These are phyloP conservation scores for Alternaria postmessia DNA, from an alignment of 2,329 filamentous ascomycete genomes.

Conservation along the genomic window DNA sequence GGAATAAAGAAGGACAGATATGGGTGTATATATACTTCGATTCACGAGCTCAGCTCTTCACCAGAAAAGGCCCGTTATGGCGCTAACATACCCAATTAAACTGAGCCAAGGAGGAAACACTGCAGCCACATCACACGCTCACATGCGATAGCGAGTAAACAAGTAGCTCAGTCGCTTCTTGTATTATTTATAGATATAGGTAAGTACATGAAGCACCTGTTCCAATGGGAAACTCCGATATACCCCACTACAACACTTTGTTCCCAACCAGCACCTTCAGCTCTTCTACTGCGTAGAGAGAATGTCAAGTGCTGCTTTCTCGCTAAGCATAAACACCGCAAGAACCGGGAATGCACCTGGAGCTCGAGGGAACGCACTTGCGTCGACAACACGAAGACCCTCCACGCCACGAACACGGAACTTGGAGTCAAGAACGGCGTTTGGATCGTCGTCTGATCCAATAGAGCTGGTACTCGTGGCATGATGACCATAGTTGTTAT, in stretches of 20 bases:
- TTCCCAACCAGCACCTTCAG: too few species aligned
- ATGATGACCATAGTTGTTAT: neutral
- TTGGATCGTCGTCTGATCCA: neutral
- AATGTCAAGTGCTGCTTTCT: neutral
- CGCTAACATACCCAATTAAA: neutral
- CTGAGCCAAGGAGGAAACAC: neutral
- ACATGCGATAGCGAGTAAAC: neutral
- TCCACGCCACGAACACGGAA: slow-evolving; percentile 66
- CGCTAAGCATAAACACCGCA: neutral
- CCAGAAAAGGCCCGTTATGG: neutral
- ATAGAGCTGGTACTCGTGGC: neutral
- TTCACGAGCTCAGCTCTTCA: neutral
- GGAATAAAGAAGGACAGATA: neutral
- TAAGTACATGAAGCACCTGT: too few species aligned
- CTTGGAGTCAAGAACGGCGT: slow-evolving; percentile 31
- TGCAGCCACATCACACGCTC: neutral
- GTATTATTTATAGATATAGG: too few species aligned
- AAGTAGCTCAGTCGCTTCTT: too few species aligned
- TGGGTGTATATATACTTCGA: neutral
- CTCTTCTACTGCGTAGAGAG: neutral
- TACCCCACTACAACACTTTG: too few species aligned
- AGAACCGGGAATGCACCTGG: neutral
- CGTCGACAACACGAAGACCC: slow-evolving; percentile 69
- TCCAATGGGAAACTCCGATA: too few species aligned
- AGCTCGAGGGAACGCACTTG: slow-evolving; percentile 55